Evolutionary conservation across 257 asterid genomes (phyloP), one percentile per base, ranked within the genome.

Genomic region (Forsythia viridissima): DNA sequence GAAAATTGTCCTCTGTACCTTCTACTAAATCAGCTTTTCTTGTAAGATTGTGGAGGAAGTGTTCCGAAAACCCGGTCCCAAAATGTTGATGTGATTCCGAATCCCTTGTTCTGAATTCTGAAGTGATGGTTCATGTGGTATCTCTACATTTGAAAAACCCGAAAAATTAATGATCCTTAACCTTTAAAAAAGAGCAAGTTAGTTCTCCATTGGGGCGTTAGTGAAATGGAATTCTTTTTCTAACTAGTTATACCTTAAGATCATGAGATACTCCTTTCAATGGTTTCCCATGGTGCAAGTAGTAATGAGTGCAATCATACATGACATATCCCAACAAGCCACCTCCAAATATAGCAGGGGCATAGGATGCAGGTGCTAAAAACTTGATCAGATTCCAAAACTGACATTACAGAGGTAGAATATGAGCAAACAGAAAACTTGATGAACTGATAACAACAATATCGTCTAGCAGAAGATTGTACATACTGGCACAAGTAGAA

Each of bases 21-120:
- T 43, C 1, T 37, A 30, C 6, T 67, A 38, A 80, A 63, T 87
- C 81, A 87, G 73, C 84, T 59, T 84, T 82, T 88, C 83, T 87
- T 80, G 81, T 80, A 77, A 51, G 86, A 78, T 81, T 70, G 84
- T 3, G 91, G 86, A 48, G 97, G 91, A 74, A 91, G 88, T 9
- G 98, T 91, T 65, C 93, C 96, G 39, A 93, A 91, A n/a, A 91
- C 86, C 80, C 77, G 83, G 84, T 93, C 98, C 97, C 98, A 93
- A 77, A 93, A 86, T 38, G 82, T 52, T 51, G 98, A 89, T 38
- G 97, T 92, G 83, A 93, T 90, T 81, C 98, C 98, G 24, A 87
- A 93, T 24, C 98, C 97, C 85, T 88, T 89, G 86, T 88, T 81
- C 77, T 92, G 96, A 81, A 87, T 61, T 63, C 80, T 87, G 81